Evolutionary conservation across 768 basidiomycete genomes (phyloP), one percentile per base, ranked within the genome.

Genomic region (Fistulinella prunicolor): DNA sequence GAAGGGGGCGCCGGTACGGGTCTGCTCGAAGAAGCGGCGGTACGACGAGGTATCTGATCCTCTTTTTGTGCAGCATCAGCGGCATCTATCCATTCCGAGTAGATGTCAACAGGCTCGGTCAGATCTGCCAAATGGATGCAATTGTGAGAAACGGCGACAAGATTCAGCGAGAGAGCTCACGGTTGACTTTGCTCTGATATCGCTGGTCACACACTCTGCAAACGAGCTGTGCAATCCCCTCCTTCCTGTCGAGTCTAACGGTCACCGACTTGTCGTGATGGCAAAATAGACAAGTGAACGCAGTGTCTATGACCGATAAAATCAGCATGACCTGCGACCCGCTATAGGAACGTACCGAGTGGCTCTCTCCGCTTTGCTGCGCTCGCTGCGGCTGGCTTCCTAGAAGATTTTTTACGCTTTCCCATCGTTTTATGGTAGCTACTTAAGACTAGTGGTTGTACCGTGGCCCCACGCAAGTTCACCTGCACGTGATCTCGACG

Each of bases 1-100:
- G 71, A 69, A 6, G 65, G 59, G 9, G 60, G 64, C 4, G 62
- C 65, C 0, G 67, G 69, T n/a, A 56, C 60, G 17, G 63, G 56
- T 57, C 75, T 65, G 42, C 75, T 77, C 1, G 87, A 89, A 22
- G 73, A 76, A 29, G 66, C 63, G 8, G 75, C 70, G 3, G 80
- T 75, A 36, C 83, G 79, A 32, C 81, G 79, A 28, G 71, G 63
- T 21, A 71, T 60, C 4, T 75, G 73, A 16, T 78, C 79, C 41
- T 85, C 81, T 49, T 73, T 78, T 63, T 89, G 85, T 28, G 88
- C 89, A 9, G 86, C 84, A 63, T 91, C 89, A 6, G 88, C 86
- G 41, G 89, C 89, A 63, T 91, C 89, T 53, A 92, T 89, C 90
- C 90, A 93, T 62, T 90, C 88, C 7, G 89, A 90, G 64, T 91